Conservation (phyloP, 139 green algal species). For the Eudorina sp. region DNA sequence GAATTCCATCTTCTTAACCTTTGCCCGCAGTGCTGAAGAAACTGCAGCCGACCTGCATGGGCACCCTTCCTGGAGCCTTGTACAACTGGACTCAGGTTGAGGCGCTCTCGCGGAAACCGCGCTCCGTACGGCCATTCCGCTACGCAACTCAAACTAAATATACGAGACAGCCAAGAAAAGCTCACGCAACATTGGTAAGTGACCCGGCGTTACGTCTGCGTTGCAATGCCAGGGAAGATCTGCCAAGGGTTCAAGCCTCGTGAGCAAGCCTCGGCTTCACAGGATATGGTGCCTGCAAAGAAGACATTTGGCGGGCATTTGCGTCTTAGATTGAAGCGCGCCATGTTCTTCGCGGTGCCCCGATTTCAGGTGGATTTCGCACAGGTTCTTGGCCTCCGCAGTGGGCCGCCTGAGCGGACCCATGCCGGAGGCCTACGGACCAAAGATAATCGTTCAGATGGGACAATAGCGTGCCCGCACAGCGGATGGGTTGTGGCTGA, state of each 20-base stretch:
- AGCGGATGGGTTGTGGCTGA: slow-evolving; percentile 2
- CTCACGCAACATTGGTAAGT: background rate
- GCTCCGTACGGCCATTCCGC: slow-evolving; percentile 4
- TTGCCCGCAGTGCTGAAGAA: too few relatives aligned
- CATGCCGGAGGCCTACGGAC: slow-evolving; percentile 14
- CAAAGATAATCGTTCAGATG: background rate
- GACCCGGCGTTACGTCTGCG: background rate
- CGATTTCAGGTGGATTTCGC: background rate
- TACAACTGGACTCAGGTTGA: too few relatives aligned
- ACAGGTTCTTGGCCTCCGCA: slow-evolving; percentile 26
- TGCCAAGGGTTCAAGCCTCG: background rate
- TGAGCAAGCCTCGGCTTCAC: background rate
- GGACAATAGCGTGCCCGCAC: background rate
- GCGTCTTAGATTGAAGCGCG: too few relatives aligned
- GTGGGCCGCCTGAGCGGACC: slow-evolving; percentile 12
- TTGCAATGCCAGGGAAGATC: background rate
- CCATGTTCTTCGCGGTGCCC: background rate
- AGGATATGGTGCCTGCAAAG: background rate
- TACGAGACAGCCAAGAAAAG: background rate
- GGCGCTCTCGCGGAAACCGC: too few relatives aligned
- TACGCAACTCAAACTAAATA: background rate
- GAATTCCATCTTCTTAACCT: too few relatives aligned
- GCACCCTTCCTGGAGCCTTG: too few relatives aligned
- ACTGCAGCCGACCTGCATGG: too few relatives aligned
- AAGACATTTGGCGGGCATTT: background rate